Evolutionary conservation across 208 protist genomes (phyloP), one percentile per base, ranked within the genome.

Genomic region (Perkinsela sp.): DNA sequence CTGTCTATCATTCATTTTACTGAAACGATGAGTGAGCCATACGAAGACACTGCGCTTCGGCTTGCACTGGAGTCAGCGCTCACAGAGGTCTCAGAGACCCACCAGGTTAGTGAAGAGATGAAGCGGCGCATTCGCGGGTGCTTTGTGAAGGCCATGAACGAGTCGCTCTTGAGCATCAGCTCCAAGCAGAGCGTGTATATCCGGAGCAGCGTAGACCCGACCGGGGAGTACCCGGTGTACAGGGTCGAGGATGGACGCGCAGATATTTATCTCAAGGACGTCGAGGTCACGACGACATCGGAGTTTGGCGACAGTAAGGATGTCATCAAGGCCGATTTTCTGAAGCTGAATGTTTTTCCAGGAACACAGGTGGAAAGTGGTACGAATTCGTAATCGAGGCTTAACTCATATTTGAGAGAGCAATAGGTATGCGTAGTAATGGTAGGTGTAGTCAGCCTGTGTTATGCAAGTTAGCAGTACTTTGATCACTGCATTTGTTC

Each of bases 301-400:
- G 40, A 57, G 22, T 57, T n/a, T 57, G 40, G 40, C 6, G 22
- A 57, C 22, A 57, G 40, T 57, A 6, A 57, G 22, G 40, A 57
- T 6, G 40, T 57, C 22, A 57, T 57, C 40, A 57, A 57, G 22
- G 40, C 40, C 22, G 40, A 57, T 57, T 57, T n/a, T 57, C 13
- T 57, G 40, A 57, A 57, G 22, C 40, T 57, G 40, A 22, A 57
- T 57, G 40, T 57, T n/a, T 57, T 57, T 57, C 40, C 40, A 57
- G 13, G 40, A 57, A n/a, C 40, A 6, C 40, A 57, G n/a, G n/a
- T n/a, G n/a, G n/a, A n/a, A n/a, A n/a, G n/a, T n/a, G n/a, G n/a
- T n/a, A n/a, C n/a, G n/a, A n/a, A n/a, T n/a, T n/a, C n/a, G n/a
- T n/a, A n/a, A n/a, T n/a, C n/a, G n/a, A n/a, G n/a, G n/a, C n/a